phyloP scores from a whole-genome alignment of 495 filamentous ascomycete species.

The Talaromyces stipitatus region DNA sequence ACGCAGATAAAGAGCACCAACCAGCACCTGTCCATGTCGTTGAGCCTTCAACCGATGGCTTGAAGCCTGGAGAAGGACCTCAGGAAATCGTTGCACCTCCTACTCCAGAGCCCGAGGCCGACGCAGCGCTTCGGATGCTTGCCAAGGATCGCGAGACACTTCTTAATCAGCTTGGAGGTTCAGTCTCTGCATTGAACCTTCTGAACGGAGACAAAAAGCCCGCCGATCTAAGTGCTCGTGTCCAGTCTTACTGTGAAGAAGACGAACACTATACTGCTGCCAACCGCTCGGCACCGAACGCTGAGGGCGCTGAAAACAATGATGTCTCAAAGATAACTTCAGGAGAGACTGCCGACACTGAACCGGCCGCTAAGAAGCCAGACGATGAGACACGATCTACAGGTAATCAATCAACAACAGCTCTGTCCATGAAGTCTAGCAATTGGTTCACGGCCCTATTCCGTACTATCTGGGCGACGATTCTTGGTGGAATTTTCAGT shows the following conservation, averaged over 20 bases:
- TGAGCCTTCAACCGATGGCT: conserved; percentile 8
- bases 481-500: conserved; percentile 34
- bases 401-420: conserved; percentile 34
- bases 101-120: conserved; percentile 25
- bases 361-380: background rate
- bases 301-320: conserved; percentile 15
- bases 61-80: conserved; percentile 9
- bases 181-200: conserved; percentile 6
- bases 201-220: background rate
- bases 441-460: conserved; percentile 39
- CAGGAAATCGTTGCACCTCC: conserved; percentile 4
- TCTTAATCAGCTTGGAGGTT: conserved; percentile 13
- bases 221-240: background rate
- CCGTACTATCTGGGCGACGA: conserved; percentile 33
- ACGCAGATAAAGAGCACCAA: conserved; percentile 2
- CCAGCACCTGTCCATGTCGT: conserved; percentile 10
- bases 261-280: conserved; percentile 5
- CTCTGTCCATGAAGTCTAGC: conserved; percentile 36
- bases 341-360: background rate
- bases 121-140: conserved; percentile 30
- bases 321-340: conserved; percentile 7
- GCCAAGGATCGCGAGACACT: conserved; percentile 32
- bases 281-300: conserved; percentile 13
- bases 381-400: conserved; percentile 27
- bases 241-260: conserved; percentile 2